Evolutionary conservation across 2,329 filamentous ascomycete species (phyloP).

Genomic region (Ceratocystis destructans): DNA sequence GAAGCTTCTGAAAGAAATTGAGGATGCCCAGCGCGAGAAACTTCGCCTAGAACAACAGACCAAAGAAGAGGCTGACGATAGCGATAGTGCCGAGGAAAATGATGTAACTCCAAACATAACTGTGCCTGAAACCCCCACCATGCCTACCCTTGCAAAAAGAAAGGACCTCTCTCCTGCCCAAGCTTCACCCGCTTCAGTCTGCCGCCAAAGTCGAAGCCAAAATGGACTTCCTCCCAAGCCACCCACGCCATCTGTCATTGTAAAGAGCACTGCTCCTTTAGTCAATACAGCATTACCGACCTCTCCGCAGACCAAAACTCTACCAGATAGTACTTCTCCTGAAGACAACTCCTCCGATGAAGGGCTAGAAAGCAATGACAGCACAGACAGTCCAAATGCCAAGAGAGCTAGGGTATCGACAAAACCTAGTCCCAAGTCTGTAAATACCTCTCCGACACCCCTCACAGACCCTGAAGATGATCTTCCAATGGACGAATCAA

Average conservation of each 20-base stretch:
- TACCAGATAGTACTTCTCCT: background rate
- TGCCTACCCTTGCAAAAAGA: background rate
- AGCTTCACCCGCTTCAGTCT: background rate
- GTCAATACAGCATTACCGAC: too few relatives aligned
- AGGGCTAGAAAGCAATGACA: slow-evolving; percentile 8
- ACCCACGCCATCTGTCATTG: background rate
- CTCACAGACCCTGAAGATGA: background rate
- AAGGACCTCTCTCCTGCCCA: background rate
- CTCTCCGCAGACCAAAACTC: background rate
- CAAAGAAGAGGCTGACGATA: too few relatives aligned
- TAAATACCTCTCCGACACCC: background rate
- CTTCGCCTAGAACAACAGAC: slow-evolving; percentile 2
- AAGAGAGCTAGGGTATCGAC: background rate
- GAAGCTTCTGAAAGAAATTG: slow-evolving; percentile 17
- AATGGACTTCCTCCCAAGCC: background rate
- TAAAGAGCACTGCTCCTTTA: too few relatives aligned
- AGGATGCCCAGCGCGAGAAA: slow-evolving; percentile 11
- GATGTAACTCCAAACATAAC: background rate
- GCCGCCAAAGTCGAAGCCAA: background rate
- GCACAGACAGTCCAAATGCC: background rate
- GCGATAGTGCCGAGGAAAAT: background rate
- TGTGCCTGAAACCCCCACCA: background rate
- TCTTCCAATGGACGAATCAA: background rate
- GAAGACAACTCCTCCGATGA: slow-evolving; percentile 7
- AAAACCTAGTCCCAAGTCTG: background rate